phyloP scores from a whole-genome alignment of 805 yeast genomes.

The Candida berthetii region DNA sequence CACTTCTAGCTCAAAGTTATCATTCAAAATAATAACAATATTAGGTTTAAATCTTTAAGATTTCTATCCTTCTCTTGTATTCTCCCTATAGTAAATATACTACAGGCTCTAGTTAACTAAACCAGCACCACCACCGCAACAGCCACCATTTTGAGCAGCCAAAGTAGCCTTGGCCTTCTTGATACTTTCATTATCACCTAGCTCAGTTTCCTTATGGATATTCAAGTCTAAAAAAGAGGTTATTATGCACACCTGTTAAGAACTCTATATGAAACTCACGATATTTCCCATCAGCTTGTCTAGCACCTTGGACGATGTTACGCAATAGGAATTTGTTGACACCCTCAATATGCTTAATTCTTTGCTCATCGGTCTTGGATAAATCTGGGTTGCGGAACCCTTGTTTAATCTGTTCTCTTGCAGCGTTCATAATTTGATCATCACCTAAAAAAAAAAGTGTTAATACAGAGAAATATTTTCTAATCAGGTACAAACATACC shows the following conservation, averaged over 20 bases:
- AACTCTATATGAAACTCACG: slow-evolving; percentile 9
- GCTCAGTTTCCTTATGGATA: slow-evolving; percentile 76
- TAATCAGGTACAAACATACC: slow-evolving; percentile 14
- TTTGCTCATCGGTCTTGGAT: slow-evolving; percentile 38
- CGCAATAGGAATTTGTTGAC: slow-evolving; percentile 62
- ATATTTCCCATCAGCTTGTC: slow-evolving; percentile 35
- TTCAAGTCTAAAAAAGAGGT: slow-evolving; percentile 35
- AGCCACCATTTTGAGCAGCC: slow-evolving; percentile 48
- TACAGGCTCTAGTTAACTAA: slow-evolving; percentile 4
- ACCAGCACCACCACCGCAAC: slow-evolving; percentile 44
- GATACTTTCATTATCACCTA: slow-evolving; percentile 85
- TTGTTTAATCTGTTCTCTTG: slow-evolving; percentile 51
- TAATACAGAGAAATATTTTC: background rate
- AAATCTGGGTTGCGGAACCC: slow-evolving; percentile 49
- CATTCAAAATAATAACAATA: too few relatives aligned
- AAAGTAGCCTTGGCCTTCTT: slow-evolving; percentile 42
- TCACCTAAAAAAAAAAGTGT: slow-evolving; percentile 19
- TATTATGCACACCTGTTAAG: slow-evolving; percentile 6
- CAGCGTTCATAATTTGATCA: slow-evolving; percentile 41
- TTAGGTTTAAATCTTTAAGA: too few relatives aligned
- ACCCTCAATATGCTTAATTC: slow-evolving; percentile 54
- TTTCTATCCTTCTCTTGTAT: too few relatives aligned
- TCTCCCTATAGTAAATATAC: too few relatives aligned
- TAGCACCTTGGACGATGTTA: slow-evolving; percentile 85
- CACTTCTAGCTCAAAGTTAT: too few relatives aligned